phyloP scores from a whole-genome alignment of 2,329 filamentous ascomycete species.

The Fusarium staphyleae region DNA sequence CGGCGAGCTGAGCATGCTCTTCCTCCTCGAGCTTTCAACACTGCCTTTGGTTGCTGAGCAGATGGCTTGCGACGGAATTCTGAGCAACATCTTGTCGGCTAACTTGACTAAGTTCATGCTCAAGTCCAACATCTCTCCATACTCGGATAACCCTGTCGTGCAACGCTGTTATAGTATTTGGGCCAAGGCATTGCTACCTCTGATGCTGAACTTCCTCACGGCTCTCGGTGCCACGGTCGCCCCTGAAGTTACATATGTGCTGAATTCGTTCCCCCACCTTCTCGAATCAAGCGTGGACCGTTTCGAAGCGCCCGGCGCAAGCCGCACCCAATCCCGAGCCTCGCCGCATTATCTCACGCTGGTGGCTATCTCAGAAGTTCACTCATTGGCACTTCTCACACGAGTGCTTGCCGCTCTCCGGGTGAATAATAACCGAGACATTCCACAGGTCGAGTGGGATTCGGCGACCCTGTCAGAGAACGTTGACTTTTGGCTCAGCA shows the following conservation, averaged over 20 bases:
- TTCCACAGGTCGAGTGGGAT: conserved; percentile 80
- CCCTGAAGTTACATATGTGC: conserved; percentile 82
- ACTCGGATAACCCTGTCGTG: conserved; percentile 72
- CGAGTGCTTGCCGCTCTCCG: conserved; percentile 74
- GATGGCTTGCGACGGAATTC: conserved; percentile 84
- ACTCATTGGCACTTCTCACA: conserved; percentile 78
- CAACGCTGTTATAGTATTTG: conserved; percentile 88
- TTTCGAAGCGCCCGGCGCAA: conserved; percentile 68
- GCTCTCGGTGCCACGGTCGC: conserved; percentile 83
- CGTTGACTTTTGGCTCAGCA: conserved; percentile 80
- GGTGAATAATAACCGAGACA: conserved; percentile 71
- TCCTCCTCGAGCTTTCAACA: conserved; percentile 86
- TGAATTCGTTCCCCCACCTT: conserved; percentile 87
- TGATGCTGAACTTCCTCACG: conserved; percentile 87
- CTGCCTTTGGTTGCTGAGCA: conserved; percentile 85
- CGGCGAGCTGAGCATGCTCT: conserved; percentile 87
- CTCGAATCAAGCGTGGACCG: conserved; percentile 74
- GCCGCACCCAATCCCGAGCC: conserved; percentile 57
- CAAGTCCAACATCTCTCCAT: conserved; percentile 74
- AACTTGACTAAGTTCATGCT: conserved; percentile 81
- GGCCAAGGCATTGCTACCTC: conserved; percentile 84
- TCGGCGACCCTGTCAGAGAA: conserved; percentile 76
- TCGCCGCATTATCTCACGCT: conserved; percentile 74
- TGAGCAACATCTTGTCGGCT: conserved; percentile 80
- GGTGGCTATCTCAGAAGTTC: conserved; percentile 76